These are phyloP conservation scores for Selenicereus undatus DNA, from an alignment of 148 eudicot genomes.

Conservation along the genomic window DNA sequence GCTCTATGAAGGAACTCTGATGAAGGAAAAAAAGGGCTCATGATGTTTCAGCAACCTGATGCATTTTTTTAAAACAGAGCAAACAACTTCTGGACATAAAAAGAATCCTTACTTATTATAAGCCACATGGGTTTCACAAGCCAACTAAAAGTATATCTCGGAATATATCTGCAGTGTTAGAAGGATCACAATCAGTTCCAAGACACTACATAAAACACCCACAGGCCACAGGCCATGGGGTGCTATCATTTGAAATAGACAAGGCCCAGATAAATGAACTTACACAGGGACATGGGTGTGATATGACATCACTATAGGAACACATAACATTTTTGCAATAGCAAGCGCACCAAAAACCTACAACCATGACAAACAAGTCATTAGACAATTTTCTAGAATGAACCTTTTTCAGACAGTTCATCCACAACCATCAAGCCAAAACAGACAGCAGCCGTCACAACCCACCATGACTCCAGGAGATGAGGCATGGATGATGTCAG, in stretches of 20 bases:
- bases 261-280: slow-evolving; percentile 24
- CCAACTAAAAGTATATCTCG: slow-evolving; percentile 98
- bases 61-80: not conserved
- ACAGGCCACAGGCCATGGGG: not conserved
- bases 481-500: slow-evolving; percentile 92
- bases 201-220: not conserved
- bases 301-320: slow-evolving; percentile 96
- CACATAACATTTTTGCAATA: slow-evolving; percentile 80
- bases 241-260: not conserved
- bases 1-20: slow-evolving; percentile 91
- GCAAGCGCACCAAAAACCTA: slow-evolving; percentile 92
- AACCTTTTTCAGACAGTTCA: not conserved
- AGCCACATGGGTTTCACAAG: slow-evolving; percentile 98
- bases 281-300: slow-evolving; percentile 99
- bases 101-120: slow-evolving; percentile 63
- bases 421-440: not conserved
- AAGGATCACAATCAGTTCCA: slow-evolving; percentile 14
- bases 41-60: not conserved
- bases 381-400: not conserved
- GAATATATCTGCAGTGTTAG: slow-evolving; percentile 67
- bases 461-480: slow-evolving; percentile 93
- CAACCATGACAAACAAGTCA: slow-evolving; percentile 13
- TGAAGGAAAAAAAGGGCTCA: slow-evolving; percentile 4
- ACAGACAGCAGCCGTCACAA: slow-evolving; percentile 1
- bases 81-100: not conserved